Conservation (phyloP, 2,329 filamentous ascomycete species). For the Myriosclerotinia scirpicola region DNA sequence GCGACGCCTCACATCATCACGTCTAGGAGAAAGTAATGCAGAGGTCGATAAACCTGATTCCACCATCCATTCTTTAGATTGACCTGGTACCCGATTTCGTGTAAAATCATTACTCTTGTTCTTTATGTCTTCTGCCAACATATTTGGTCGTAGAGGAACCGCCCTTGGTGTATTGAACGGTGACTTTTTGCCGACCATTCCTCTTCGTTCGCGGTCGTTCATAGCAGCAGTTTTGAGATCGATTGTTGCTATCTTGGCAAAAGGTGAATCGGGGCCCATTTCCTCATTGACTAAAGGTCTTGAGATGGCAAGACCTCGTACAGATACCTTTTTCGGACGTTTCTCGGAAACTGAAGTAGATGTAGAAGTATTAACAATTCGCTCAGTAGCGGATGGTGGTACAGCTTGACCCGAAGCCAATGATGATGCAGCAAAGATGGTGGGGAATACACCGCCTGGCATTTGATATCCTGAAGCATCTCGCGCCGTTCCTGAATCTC, state of each 20-base stretch:
- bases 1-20: slow-evolving; percentile 38
- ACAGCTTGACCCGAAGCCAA: slow-evolving; percentile 24
- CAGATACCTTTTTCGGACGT: slow-evolving; percentile 33
- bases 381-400: slow-evolving; percentile 23
- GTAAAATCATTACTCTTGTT: slow-evolving; percentile 31
- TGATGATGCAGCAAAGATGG: slow-evolving; percentile 26
- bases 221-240: slow-evolving; percentile 38
- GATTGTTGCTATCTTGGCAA: slow-evolving; percentile 39
- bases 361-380: neutral
- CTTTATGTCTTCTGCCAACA: slow-evolving; percentile 30
- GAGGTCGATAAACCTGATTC: slow-evolving; percentile 38
- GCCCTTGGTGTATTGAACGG: slow-evolving; percentile 32
- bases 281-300: slow-evolving; percentile 33
- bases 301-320: slow-evolving; percentile 39
- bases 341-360: slow-evolving; percentile 29
- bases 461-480: slow-evolving; percentile 35
- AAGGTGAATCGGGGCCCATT: slow-evolving; percentile 28
- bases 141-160: slow-evolving; percentile 32
- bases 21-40: slow-evolving; percentile 38
- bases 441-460: slow-evolving; percentile 36
- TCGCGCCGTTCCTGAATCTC: slow-evolving; percentile 22
- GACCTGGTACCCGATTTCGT: slow-evolving; percentile 30
- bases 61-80: slow-evolving; percentile 24
- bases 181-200: slow-evolving; percentile 32
- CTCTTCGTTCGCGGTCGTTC: slow-evolving; percentile 39